Base-by-base conservation (phyloP, 2,329 filamentous ascomycete genomes). In the Botrytis paeoniae region DNA sequence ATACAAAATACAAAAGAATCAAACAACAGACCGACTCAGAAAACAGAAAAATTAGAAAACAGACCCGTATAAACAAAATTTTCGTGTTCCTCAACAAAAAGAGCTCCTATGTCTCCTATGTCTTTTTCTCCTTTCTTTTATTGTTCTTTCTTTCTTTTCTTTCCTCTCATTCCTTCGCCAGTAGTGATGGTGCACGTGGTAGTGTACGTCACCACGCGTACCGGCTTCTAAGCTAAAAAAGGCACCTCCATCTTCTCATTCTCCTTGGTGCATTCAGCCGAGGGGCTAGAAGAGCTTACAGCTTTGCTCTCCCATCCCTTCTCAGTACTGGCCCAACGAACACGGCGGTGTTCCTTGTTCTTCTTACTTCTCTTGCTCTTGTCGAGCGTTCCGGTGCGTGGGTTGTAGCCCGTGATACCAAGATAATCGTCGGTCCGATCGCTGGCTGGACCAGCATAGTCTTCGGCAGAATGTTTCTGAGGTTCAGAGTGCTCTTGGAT, bases 321-420 rank as follows among this genome's bases (percentile, higher is more conserved):
- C 54, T 41, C 65, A 8, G 37, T 57, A 7, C 32, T 32, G 37
- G 35, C 65, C 65, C 65, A 69, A 12, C 37, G 48, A 16, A 69
- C 65, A 25, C 48, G 65, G 18, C 65, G 65, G 7, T 37, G 65
- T 32, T 12, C 29, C 6, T 41, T 32, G 29, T 69, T 51, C 37
- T 57, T 51, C 48, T 57, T 48, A 4, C 14, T 54, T 54, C 5
- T n/a, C 7, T 54, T 54, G 12, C 48, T 45, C 8, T 41, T 43
- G 29, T 70, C 68, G 8, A 70, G 35, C 14, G 12, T 43, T n/a
- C 73, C 73, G n/a, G 73, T 74, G 35, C 73, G 35, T 41, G 66
- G 71, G 41, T 74, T 74, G n/a, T 57, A 51, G 9, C 73, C 73
- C 7, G 71, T 68, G 8, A 74, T 66, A 7, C 73, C 73, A 6